phyloP scores from a whole-genome alignment of 2,329 filamentous ascomycete species.

The Aschersonia sp. region DNA sequence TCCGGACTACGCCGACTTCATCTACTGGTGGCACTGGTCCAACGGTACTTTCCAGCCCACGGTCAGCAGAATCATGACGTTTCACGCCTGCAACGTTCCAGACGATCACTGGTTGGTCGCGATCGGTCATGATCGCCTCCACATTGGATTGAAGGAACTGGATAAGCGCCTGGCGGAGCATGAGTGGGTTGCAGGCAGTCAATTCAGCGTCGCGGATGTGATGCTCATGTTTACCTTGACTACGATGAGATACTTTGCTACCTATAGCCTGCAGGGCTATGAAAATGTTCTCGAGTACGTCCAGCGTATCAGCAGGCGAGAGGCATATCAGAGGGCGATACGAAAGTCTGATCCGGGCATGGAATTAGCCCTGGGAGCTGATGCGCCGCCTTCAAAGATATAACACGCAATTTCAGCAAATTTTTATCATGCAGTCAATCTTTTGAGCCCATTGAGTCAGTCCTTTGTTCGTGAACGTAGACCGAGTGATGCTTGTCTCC shows the following conservation, averaged over 20 bases:
- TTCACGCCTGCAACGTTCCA: constrained; percentile 6
- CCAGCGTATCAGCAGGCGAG: constrained; percentile 24
- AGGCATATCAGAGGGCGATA: constrained; percentile 32
- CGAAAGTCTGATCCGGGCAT: constrained; percentile 33
- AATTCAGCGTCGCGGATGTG: constrained; percentile 52
- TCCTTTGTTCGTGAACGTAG: no score
- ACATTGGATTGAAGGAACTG: constrained; percentile 29
- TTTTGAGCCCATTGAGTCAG: no score
- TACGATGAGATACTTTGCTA: constrained; percentile 40
- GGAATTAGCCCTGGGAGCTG: constrained; percentile 15
- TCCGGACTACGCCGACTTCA: constrained; percentile 40
- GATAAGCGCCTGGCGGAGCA: constrained; percentile 32
- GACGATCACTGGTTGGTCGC: constrained; percentile 13
- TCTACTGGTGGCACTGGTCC: constrained; percentile 51
- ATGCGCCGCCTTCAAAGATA: constrained; percentile 4
- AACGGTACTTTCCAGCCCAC: constrained; percentile 28
- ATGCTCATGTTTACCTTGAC: constrained; percentile 48
- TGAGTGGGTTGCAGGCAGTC: constrained; percentile 42
- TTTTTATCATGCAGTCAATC: no score
- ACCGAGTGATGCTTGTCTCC: no score
- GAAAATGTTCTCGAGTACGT: constrained; percentile 30
- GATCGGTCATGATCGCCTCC: constrained; percentile 17
- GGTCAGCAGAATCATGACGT: constrained; percentile 21
- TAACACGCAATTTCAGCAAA: background rate
- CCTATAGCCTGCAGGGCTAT: constrained; percentile 25